phyloP scores from a whole-genome alignment of 31 red algal genomes.

The Porphyra umbilicalis region DNA sequence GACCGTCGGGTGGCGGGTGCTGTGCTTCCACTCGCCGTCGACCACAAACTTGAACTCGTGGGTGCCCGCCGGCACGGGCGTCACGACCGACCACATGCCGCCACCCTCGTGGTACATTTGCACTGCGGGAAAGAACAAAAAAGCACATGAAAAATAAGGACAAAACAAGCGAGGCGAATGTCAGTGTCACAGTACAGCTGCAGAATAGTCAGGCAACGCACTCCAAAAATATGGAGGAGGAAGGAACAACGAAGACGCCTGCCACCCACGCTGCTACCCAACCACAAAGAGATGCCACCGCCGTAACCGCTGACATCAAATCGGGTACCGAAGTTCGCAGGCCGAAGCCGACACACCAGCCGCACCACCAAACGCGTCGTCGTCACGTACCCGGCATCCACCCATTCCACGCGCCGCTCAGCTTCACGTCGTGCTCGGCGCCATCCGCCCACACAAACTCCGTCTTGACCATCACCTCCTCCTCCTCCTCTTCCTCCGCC shows the following conservation, averaged over 20 bases:
- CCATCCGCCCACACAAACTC: conserved; percentile 88
- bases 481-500: conserved; percentile 13
- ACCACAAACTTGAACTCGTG: conserved; percentile 83
- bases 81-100: conserved; percentile 78
- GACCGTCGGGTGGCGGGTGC: conserved; percentile 64
- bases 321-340: too few relatives aligned
- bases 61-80: conserved; percentile 57
- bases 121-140: neutral
- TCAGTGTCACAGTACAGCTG: too few relatives aligned
- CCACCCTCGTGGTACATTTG: conserved; percentile 55
- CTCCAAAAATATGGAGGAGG: too few relatives aligned
- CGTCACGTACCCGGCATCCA: conserved; percentile 33
- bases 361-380: too few relatives aligned
- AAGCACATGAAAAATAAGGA: neutral
- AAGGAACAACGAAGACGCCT: too few relatives aligned
- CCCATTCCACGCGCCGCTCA: conserved; percentile 67
- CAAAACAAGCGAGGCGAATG: too few relatives aligned
- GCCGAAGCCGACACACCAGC: too few relatives aligned
- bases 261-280: too few relatives aligned
- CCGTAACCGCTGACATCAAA: too few relatives aligned
- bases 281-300: too few relatives aligned
- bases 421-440: conserved; percentile 58
- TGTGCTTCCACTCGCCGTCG: conserved; percentile 66
- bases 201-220: too few relatives aligned
- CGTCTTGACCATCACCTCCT: conserved; percentile 71